Percentiles rank a stretch among this genome's conserved stretches.
Conservation (phyloP, 1,284 basidiomycete genomes). For the Ustilago lituana region DNA sequence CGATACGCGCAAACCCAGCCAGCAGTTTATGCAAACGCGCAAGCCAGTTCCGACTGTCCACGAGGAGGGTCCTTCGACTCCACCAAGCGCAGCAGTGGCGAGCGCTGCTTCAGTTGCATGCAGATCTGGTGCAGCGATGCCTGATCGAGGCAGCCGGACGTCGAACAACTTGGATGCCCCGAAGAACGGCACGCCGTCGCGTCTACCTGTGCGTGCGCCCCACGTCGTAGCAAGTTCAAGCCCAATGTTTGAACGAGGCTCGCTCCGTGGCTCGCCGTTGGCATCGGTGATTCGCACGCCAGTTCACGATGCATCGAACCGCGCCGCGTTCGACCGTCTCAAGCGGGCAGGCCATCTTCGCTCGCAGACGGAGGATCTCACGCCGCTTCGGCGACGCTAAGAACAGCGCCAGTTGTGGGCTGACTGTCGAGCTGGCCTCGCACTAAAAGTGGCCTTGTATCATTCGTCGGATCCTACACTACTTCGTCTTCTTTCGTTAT, state of each 20-base stretch:
- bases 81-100: constrained; percentile 2
- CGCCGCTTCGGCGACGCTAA: constrained; percentile 37
- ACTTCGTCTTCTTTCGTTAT: too few relatives aligned
- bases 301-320: constrained; percentile 32
- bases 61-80: constrained; percentile 28
- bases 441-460: too few relatives aligned
- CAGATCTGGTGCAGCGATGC: background rate
- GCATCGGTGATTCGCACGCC: constrained; percentile 37
- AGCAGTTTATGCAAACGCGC: constrained; percentile 27
- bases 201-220: constrained; percentile 26
- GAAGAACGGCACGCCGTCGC: constrained; percentile 28
- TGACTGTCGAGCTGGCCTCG: constrained; percentile 13
- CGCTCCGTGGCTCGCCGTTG: constrained; percentile 19
- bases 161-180: constrained; percentile 13
- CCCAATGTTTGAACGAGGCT: constrained; percentile 16
- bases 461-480: too few relatives aligned
- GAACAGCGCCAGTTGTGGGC: background rate
- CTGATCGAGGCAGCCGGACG: constrained; percentile 19
- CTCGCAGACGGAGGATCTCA: constrained; percentile 40
- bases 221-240: constrained; percentile 12
- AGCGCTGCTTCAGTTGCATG: background rate
- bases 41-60: constrained; percentile 27
- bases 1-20: constrained; percentile 19
- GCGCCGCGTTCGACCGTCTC: constrained; percentile 43
- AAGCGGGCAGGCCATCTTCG: constrained; percentile 47